These are phyloP conservation scores for Rosa multiflora DNA, from an alignment of 306 rosid species.

Conservation along the genomic window DNA sequence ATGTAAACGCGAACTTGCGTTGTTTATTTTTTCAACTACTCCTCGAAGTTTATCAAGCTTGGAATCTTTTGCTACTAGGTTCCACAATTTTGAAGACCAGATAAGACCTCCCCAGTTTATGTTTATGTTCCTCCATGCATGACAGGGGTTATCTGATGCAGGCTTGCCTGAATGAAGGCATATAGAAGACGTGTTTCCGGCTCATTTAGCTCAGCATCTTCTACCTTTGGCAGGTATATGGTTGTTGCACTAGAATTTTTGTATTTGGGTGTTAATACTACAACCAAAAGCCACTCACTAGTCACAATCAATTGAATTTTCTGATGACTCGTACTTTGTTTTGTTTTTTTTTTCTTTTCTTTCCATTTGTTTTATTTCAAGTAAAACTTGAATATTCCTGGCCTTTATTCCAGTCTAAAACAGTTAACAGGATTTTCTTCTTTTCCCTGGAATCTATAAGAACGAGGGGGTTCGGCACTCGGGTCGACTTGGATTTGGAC, in stretches of 20 bases:
- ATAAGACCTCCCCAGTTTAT: slow-evolving; percentile 23
- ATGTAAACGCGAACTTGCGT: background rate
- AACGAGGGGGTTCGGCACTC: background rate
- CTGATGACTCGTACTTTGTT: slow-evolving; percentile 1
- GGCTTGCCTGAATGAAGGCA: background rate
- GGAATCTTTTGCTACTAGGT: background rate
- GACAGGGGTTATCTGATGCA: slow-evolving; percentile 13
- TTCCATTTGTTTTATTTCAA: background rate
- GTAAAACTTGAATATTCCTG: background rate
- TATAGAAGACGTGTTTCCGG: background rate
- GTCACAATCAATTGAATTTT: background rate
- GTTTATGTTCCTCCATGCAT: background rate
- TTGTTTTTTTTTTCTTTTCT: background rate
- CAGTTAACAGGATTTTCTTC: background rate
- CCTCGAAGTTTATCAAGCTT: background rate
- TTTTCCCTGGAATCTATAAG: background rate
- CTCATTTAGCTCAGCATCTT: slow-evolving; percentile 2
- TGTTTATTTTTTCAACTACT: background rate
- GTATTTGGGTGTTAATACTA: background rate
- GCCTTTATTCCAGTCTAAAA: background rate
- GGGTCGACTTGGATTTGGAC: slow-evolving; percentile 16
- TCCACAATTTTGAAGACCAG: slow-evolving; percentile 5
- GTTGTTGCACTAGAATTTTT: background rate
- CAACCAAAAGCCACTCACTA: slow-evolving; percentile 11
- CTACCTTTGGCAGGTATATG: background rate